These are phyloP conservation scores for Neurospora hispaniola DNA, from an alignment of 495 filamentous ascomycete genomes.

Conservation along the genomic window DNA sequence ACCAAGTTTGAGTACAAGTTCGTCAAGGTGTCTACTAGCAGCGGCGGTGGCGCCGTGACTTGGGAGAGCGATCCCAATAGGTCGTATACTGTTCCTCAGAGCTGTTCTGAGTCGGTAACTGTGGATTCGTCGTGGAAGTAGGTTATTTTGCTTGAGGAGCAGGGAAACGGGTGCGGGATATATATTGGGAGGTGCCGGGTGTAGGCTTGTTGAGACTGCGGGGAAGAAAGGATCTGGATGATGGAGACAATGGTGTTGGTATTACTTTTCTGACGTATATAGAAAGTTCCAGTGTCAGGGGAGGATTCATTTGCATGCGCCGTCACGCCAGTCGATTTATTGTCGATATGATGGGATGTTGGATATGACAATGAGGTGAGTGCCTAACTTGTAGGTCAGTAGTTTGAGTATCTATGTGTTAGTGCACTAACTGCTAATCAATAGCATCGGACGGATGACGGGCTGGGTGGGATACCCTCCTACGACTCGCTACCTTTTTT, in stretches of 20 bases:
- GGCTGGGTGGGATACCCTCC: not conserved
- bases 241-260: too few relatives aligned
- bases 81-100: constrained; percentile 43
- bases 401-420: accelerated
- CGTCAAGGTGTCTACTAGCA: constrained; percentile 37
- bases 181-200: too few relatives aligned
- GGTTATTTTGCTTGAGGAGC: not conserved
- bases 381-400: not conserved
- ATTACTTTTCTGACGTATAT: too few relatives aligned
- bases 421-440: not conserved
- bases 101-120: constrained; percentile 36
- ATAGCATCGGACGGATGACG: not conserved
- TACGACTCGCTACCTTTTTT: not conserved
- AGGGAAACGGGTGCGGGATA: too few relatives aligned
- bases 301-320: not conserved
- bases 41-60: constrained; percentile 42
- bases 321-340: not conserved
- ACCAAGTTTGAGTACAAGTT: constrained; percentile 58
- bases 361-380: not conserved
- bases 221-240: too few relatives aligned
- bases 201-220: too few relatives aligned
- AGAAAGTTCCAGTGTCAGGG: not conserved
- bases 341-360: not conserved
- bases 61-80: constrained; percentile 62
- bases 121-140: constrained; percentile 5